phyloP scores from a whole-genome alignment of 371 early-diverging fungal genomes.

The Mortierella sp. region DNA sequence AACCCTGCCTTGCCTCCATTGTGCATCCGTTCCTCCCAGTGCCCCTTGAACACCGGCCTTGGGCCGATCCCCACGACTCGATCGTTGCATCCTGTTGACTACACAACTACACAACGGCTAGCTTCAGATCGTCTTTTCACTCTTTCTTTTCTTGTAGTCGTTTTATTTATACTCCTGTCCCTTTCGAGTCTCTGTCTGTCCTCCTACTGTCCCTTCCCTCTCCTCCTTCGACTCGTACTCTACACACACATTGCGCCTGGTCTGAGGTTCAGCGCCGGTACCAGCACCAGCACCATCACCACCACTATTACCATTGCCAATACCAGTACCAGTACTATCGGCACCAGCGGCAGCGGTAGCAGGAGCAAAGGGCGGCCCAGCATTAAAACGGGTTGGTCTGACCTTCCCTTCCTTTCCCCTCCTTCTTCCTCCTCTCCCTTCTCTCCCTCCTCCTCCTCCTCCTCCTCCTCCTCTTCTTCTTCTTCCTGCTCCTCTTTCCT shows the following conservation, averaged over 20 bases:
- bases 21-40: neutral
- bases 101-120: neutral
- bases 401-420: neutral
- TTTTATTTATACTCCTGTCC: too few species aligned
- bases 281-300: neutral
- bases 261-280: too few species aligned
- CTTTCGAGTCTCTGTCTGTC: too few species aligned
- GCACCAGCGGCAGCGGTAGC: neutral
- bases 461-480: neutral
- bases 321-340: neutral
- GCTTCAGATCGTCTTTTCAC: too few species aligned
- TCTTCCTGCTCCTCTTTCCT: neutral
- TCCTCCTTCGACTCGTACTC: too few species aligned
- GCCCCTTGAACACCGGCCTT: neutral
- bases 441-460: neutral
- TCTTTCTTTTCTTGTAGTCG: too few species aligned
- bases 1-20: neutral
- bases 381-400: too few species aligned
- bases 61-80: too few species aligned
- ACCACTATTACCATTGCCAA: too few species aligned
- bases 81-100: neutral
- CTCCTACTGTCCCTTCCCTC: too few species aligned
- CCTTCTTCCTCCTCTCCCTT: neutral
- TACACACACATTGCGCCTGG: too few species aligned
- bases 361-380: neutral